Conservation (phyloP, 768 basidiomycete genomes). For the Amanita muscaria region DNA sequence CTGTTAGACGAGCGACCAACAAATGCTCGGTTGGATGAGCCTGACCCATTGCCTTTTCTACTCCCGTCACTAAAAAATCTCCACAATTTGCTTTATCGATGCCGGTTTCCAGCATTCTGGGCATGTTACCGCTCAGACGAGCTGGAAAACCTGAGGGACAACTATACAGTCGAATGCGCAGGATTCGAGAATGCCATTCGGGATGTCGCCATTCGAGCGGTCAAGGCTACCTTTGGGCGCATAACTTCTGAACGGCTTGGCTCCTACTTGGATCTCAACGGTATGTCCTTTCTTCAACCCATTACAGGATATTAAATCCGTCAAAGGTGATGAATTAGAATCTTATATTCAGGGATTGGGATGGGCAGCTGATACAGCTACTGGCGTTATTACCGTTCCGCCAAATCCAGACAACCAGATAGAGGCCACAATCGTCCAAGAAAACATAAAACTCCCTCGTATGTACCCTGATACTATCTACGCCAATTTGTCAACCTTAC, state of each 20-base stretch:
- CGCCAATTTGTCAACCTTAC: slow-evolving; percentile 5
- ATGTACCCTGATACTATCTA: slow-evolving; percentile 22
- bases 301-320: not conserved
- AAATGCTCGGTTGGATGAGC: slow-evolving; percentile 57
- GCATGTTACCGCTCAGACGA: slow-evolving; percentile 58
- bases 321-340: slow-evolving; percentile 45
- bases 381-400: slow-evolving; percentile 57
- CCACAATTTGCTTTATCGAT: slow-evolving; percentile 66
- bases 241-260: slow-evolving; percentile 61
- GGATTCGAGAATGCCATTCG: slow-evolving; percentile 83
- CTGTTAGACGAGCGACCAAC: slow-evolving; percentile 71
- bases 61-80: slow-evolving; percentile 62
- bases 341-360: slow-evolving; percentile 55
- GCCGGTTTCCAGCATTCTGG: slow-evolving; percentile 89
- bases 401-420: slow-evolving; percentile 86
- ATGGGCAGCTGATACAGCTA: slow-evolving; percentile 51
- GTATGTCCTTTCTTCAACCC: slow-evolving; percentile 24
- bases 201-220: slow-evolving; percentile 67
- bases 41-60: slow-evolving; percentile 68
- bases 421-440: slow-evolving; percentile 76
- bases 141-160: slow-evolving; percentile 66
- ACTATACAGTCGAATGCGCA: slow-evolving; percentile 75
- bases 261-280: slow-evolving; percentile 60
- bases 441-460: slow-evolving; percentile 77
- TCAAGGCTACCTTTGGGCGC: slow-evolving; percentile 69